Evolutionary conservation across 2,329 filamentous ascomycete species (phyloP).

Genomic region (Colletotrichum echinochloae): DNA sequence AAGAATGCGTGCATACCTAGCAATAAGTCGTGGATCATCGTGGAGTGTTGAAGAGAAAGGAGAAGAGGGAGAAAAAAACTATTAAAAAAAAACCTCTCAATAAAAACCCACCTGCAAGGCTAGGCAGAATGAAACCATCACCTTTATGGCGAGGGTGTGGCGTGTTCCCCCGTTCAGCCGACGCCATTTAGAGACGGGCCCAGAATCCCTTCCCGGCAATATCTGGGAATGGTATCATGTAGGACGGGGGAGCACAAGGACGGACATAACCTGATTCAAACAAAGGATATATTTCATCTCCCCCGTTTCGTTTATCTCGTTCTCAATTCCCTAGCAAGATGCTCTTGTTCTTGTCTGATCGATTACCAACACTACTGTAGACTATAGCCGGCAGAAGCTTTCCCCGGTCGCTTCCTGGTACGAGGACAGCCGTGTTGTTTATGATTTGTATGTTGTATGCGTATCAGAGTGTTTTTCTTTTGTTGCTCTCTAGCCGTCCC

Average conservation of each 20-base stretch:
- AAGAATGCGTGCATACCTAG: neutral
- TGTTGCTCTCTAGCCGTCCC: slow-evolving; percentile 8
- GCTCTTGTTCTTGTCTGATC: neutral
- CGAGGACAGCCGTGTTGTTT: neutral
- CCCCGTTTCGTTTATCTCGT: neutral
- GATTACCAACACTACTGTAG: neutral
- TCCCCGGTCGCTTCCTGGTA: neutral
- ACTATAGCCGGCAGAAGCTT: neutral
- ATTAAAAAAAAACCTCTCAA: too few species aligned
- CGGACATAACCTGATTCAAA: neutral
- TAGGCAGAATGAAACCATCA: neutral
- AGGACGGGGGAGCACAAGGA: neutral
- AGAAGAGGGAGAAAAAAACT: neutral
- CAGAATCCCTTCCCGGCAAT: too few species aligned
- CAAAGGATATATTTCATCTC: neutral
- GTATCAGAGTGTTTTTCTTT: neutral
- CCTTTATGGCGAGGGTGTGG: neutral
- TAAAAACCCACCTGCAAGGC: neutral
- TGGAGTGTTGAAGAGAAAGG: neutral
- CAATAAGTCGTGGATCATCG: neutral
- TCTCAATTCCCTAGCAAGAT: neutral
- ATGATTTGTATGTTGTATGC: slow-evolving; percentile 3
- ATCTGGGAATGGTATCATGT: neutral
- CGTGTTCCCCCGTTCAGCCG: neutral
- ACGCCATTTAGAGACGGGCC: neutral